Conservation (phyloP, 148 eudicot genomes). For the Gaultheria prostrata region DNA sequence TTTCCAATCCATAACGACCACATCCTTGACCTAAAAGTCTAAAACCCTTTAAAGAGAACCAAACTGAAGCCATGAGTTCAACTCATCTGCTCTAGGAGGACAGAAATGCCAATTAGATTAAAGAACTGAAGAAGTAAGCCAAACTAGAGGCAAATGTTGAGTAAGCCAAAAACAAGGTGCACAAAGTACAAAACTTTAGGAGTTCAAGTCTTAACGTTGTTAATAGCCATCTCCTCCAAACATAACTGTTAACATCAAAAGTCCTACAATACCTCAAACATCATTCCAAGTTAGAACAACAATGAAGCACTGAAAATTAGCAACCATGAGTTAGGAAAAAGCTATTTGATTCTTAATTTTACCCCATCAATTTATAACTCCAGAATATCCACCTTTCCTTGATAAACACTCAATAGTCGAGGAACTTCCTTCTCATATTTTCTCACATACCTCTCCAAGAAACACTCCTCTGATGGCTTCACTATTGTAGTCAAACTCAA, state of each 20-base stretch:
- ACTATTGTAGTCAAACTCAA: neutral
- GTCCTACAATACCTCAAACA: neutral
- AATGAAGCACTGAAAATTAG: neutral
- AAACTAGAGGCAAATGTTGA: neutral
- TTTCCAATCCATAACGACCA: neutral
- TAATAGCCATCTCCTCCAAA: too few relatives aligned
- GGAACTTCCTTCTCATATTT: neutral
- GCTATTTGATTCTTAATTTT: neutral
- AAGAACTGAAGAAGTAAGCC: neutral
- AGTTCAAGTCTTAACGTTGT: too few relatives aligned
- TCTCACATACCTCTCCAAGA: neutral
- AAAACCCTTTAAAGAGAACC: neutral
- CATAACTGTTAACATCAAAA: neutral
- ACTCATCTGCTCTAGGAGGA: neutral
- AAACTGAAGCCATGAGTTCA: neutral
- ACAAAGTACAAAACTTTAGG: neutral
- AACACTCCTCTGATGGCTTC: neutral
- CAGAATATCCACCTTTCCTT: neutral
- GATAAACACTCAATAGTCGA: neutral
- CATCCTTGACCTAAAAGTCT: neutral
- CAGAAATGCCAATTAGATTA: neutral
- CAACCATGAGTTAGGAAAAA: neutral
- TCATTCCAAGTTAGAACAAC: neutral
- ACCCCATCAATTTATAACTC: neutral
- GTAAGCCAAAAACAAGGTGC: neutral